Conservation (phyloP, 208 protist genomes). For the Crithidia sp. region DNA sequence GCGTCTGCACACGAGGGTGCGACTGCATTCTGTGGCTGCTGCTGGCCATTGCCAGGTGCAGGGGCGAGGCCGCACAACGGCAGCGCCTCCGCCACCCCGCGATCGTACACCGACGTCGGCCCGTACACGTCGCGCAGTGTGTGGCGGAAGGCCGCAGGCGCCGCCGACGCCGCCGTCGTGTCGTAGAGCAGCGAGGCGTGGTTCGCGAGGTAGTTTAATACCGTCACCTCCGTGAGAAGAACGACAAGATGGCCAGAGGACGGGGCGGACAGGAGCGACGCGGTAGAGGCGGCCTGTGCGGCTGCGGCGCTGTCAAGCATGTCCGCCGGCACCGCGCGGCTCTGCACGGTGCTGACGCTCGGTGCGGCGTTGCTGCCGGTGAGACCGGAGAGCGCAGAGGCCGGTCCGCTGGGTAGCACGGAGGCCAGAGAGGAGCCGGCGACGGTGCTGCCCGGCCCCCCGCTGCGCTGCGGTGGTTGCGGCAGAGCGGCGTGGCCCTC, state of each 20-base stretch:
- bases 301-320: slow-evolving; percentile 16
- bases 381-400: neutral
- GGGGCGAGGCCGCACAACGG: neutral
- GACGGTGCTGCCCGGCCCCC: neutral
- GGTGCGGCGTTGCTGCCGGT: neutral
- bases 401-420: neutral
- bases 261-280: slow-evolving; percentile 38
- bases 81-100: slow-evolving; percentile 1
- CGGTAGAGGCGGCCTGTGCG: slow-evolving; percentile 24
- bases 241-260: slow-evolving; percentile 64
- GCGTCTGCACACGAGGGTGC: neutral
- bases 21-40: slow-evolving; percentile 1
- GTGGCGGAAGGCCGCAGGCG: neutral
- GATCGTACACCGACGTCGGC: slow-evolving; percentile 31
- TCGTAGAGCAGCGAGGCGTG: slow-evolving; percentile 24
- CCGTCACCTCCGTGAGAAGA: slow-evolving; percentile 73
- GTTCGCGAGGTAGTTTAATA: slow-evolving; percentile 69
- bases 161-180: slow-evolving; percentile 6
- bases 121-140: slow-evolving; percentile 30
- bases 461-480: slow-evolving; percentile 4
- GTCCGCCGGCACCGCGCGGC: slow-evolving; percentile 17
- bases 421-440: neutral
- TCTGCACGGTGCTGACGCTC: neutral
- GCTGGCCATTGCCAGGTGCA: neutral
- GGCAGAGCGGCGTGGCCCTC: slow-evolving; percentile 20